Evolutionary conservation across 1,284 basidiomycete species (phyloP).

Genomic region (Cystobasidiaceae sp.): DNA sequence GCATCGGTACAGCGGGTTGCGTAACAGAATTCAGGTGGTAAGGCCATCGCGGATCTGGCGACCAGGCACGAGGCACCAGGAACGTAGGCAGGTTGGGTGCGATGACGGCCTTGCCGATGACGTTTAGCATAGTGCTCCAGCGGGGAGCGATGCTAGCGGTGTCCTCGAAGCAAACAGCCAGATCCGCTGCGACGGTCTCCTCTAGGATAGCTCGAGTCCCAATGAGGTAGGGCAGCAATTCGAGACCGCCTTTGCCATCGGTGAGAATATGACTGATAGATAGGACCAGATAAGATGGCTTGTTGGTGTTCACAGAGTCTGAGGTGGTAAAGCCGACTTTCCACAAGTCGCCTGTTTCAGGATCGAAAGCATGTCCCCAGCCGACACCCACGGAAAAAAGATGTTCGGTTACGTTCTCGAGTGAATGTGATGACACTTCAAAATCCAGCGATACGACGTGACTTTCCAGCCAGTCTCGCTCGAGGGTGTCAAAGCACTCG

Average conservation of each 20-base stretch:
- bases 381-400: not conserved
- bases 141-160: not conserved
- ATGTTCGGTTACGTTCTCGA: too few species aligned
- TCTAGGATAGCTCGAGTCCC: not conserved
- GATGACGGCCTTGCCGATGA: not conserved
- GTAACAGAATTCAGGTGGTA: not conserved
- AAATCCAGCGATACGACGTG: not conserved
- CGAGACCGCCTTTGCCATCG: not conserved
- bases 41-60: not conserved
- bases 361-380: not conserved
- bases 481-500: not conserved
- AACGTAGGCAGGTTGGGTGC: not conserved
- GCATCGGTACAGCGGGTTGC: not conserved
- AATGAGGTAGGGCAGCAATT: not conserved
- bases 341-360: not conserved
- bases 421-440: too few species aligned
- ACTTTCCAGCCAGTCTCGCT: not conserved
- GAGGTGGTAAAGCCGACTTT: not conserved
- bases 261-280: not conserved
- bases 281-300: not conserved
- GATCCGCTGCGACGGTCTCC: not conserved
- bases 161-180: conserved; percentile 8
- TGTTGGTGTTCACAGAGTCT: not conserved
- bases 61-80: not conserved
- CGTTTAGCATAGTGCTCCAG: not conserved